Conservation (phyloP, 2,329 filamentous ascomycete genomes). For the Neonectria sp. region DNA sequence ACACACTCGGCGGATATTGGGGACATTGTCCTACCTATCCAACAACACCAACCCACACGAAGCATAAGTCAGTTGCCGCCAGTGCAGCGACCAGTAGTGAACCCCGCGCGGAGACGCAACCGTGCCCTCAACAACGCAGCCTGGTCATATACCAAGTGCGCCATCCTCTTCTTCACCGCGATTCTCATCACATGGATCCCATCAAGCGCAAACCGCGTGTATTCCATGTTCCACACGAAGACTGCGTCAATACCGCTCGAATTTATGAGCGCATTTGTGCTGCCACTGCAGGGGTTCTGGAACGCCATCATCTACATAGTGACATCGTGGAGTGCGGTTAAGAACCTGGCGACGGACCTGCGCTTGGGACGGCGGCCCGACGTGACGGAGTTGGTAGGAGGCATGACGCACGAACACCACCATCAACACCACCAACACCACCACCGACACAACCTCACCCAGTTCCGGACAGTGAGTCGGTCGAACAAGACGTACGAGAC, state of each 20-base stretch:
- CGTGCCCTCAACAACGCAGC: slow-evolving; percentile 74
- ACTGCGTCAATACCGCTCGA: slow-evolving; percentile 72
- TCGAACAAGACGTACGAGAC: slow-evolving; percentile 59
- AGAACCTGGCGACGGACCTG: slow-evolving; percentile 61
- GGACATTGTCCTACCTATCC: slow-evolving; percentile 48
- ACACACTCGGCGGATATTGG: slow-evolving; percentile 35
- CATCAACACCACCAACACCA: slow-evolving; percentile 22
- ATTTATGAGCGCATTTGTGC: slow-evolving; percentile 79
- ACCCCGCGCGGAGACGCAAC: slow-evolving; percentile 54
- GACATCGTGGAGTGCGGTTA: slow-evolving; percentile 77
- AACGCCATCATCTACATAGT: slow-evolving; percentile 84
- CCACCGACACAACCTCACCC: slow-evolving; percentile 42
- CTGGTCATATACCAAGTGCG: slow-evolving; percentile 79
- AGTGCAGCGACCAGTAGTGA: slow-evolving; percentile 43
- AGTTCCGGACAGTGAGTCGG: slow-evolving; percentile 52
- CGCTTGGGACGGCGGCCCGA: slow-evolving; percentile 45
- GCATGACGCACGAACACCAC: slow-evolving; percentile 38
- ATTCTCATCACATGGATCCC: slow-evolving; percentile 83
- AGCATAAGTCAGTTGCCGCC: slow-evolving; percentile 20
- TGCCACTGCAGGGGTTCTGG: slow-evolving; percentile 89
- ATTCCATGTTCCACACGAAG: slow-evolving; percentile 73
- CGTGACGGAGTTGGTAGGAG: slow-evolving; percentile 54
- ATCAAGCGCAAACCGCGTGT: slow-evolving; percentile 83
- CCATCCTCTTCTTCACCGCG: slow-evolving; percentile 79
- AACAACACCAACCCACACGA: slow-evolving; percentile 33